phyloP scores from a whole-genome alignment of 2,329 filamentous ascomycete genomes.

The Septoria petroselini region DNA sequence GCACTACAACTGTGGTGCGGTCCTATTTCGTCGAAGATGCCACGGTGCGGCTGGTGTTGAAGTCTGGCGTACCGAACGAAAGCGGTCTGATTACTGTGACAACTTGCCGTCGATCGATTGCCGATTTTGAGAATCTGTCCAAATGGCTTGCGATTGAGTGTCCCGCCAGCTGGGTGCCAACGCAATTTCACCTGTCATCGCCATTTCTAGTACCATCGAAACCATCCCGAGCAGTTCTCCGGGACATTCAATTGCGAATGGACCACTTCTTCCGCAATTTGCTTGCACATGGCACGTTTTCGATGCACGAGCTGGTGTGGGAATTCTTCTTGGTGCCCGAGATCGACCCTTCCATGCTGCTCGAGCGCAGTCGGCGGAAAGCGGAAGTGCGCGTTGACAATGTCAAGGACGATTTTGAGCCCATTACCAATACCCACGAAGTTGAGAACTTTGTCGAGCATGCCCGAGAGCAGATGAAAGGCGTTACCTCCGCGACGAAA shows the following conservation, averaged over 20 bases:
- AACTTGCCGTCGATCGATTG: slow-evolving; percentile 80
- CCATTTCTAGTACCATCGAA: slow-evolving; percentile 92
- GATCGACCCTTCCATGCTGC: slow-evolving; percentile 84
- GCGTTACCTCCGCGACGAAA: slow-evolving; percentile 78
- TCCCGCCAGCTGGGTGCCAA: slow-evolving; percentile 91
- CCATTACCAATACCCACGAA: slow-evolving; percentile 69
- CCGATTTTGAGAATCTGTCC: slow-evolving; percentile 87
- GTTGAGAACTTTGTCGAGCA: slow-evolving; percentile 92
- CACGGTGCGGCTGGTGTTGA: slow-evolving; percentile 86
- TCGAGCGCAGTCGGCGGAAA: slow-evolving; percentile 81
- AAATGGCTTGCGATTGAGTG: slow-evolving; percentile 82
- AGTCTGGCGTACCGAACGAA: slow-evolving; percentile 83
- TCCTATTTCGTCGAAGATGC: slow-evolving; percentile 98
- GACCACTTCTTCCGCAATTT: slow-evolving; percentile 87
- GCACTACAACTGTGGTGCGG: slow-evolving; percentile 87
- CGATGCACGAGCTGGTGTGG: slow-evolving; percentile 96
- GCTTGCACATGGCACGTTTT: slow-evolving; percentile 83
- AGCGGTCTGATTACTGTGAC: slow-evolving; percentile 87
- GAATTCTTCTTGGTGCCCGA: slow-evolving; percentile 98
- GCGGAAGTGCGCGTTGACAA: slow-evolving; percentile 78
- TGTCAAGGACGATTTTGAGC: slow-evolving; percentile 83
- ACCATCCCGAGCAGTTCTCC: slow-evolving; percentile 79
- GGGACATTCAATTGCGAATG: slow-evolving; percentile 80
- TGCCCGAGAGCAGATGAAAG: slow-evolving; percentile 82
- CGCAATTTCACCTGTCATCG: slow-evolving; percentile 71